A percentile compares a stretch with the other conserved stretches of the same genome.
These are phyloP conservation scores for Thamnidium elegans DNA, from an alignment of 192 early-diverging fungal genomes.

Conservation along the genomic window DNA sequence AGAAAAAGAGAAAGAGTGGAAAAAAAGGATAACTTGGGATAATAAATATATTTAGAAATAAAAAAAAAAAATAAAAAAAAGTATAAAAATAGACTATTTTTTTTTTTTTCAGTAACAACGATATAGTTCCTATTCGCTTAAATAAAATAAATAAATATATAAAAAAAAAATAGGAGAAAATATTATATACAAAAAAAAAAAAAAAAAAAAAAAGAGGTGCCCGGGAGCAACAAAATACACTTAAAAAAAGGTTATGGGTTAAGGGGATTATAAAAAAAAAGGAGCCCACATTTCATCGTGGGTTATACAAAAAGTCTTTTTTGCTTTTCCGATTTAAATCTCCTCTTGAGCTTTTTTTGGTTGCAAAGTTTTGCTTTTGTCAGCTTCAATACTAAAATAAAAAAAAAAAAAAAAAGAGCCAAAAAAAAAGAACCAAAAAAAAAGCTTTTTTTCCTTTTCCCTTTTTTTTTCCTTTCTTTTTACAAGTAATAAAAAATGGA, in stretches of 20 bases:
- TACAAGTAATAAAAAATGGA: too few species aligned
- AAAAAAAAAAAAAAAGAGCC: too few species aligned
- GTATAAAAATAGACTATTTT: not conserved
- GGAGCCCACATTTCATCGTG: not conserved
- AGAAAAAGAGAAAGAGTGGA: not conserved
- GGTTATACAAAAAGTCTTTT: not conserved
- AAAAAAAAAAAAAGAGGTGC: constrained; percentile 1
- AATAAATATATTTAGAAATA: not conserved
- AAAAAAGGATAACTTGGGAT: not conserved
- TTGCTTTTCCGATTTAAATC: not conserved
- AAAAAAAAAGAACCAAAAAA: too few species aligned
- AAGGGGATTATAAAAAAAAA: constrained; percentile 2
- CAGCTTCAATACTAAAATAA: not conserved
- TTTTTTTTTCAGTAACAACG: too few species aligned
- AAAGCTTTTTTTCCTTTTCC: too few species aligned
- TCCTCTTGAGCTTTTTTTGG: not conserved
- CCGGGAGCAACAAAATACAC: not conserved
- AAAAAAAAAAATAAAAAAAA: constrained; percentile 3
- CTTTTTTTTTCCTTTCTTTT: not conserved
- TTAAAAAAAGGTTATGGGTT: not conserved
- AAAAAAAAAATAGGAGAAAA: too few species aligned
- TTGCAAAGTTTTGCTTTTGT: not conserved
- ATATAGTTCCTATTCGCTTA: too few species aligned
- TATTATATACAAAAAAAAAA: not conserved
- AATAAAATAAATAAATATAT: too few species aligned